These are phyloP conservation scores for Tolypocladium inflatum DNA, from an alignment of 2,329 filamentous ascomycete genomes.

Conservation along the genomic window DNA sequence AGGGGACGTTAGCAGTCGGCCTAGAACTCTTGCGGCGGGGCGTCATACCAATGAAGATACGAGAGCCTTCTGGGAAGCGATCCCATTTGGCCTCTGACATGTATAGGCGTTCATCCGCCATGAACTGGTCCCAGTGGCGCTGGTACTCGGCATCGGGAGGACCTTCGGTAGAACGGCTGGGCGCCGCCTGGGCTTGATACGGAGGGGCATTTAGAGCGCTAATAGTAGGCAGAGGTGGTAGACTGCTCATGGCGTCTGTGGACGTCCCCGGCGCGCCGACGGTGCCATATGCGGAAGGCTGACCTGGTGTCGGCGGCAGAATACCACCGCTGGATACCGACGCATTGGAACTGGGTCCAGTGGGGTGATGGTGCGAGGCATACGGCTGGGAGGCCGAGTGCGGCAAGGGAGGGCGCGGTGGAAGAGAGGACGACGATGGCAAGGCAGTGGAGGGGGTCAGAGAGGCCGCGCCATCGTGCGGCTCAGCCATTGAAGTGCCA, in stretches of 20 bases:
- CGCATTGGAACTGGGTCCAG: conserved; percentile 19
- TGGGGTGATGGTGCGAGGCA: conserved; percentile 25
- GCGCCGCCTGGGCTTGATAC: conserved; percentile 17
- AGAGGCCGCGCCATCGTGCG: conserved; percentile 17
- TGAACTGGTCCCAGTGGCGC: conserved; percentile 61
- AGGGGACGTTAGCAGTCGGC: conserved; percentile 15
- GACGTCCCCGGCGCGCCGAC: conserved; percentile 21
- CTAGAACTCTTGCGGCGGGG: conserved; percentile 9
- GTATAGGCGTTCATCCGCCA: conserved; percentile 63
- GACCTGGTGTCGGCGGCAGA: conserved; percentile 20
- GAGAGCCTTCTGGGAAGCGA: conserved; percentile 65
- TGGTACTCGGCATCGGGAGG: conserved; percentile 41
- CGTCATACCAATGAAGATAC: conserved; percentile 68
- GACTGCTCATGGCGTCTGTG: conserved; percentile 19
- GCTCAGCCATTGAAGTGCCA: conserved; percentile 14
- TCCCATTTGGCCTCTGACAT: conserved; percentile 75
- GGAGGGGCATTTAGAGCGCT: conserved; percentile 20
- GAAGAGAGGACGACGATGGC: conserved; percentile 32
- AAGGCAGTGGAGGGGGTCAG: conserved; percentile 20
- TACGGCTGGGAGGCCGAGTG: conserved; percentile 27
- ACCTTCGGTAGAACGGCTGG: conserved; percentile 17
- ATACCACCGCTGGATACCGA: conserved; percentile 14
- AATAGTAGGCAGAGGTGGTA: conserved; percentile 18
- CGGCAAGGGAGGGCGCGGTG: conserved; percentile 34
- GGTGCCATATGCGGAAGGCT: conserved; percentile 22